Conservation (phyloP, 176 grass and related monocot species). For the Saccharum spontaneum region DNA sequence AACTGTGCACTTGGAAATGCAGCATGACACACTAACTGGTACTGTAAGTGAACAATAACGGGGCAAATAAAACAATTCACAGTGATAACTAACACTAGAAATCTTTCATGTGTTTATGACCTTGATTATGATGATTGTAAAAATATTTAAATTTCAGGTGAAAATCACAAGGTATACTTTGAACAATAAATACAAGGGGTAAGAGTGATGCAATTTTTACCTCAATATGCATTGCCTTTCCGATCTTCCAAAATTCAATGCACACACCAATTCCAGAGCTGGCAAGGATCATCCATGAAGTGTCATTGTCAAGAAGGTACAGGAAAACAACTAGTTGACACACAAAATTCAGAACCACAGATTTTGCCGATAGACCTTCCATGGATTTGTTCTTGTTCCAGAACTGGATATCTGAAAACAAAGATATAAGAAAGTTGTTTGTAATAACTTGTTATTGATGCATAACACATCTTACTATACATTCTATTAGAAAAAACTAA, state of each 20-base stretch:
- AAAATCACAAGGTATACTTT: neutral
- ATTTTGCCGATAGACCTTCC: constrained; percentile 99
- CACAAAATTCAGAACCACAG: constrained; percentile 88
- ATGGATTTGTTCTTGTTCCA: constrained; percentile 99
- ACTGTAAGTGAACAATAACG: neutral
- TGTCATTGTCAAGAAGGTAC: constrained; percentile 97
- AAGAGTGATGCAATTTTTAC: constrained; percentile 47
- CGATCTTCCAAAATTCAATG: constrained; percentile 99
- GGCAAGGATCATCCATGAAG: constrained; percentile 99
- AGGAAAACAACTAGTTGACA: constrained; percentile 95
- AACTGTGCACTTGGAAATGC: constrained; percentile 17
- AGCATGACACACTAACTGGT: neutral
- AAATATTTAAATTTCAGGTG: constrained; percentile 5
- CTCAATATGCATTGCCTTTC: constrained; percentile 98
- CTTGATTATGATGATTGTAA: neutral
- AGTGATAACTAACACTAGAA: neutral
- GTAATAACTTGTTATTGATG: neutral
- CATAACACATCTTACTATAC: constrained; percentile 17
- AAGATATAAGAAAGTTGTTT: constrained; percentile 3
- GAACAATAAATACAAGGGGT: neutral
- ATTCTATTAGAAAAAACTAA: constrained; percentile 5
- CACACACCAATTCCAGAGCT: constrained; percentile 95
- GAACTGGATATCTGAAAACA: constrained; percentile 92
- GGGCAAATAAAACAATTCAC: neutral
- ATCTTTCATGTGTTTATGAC: neutral